Percentiles rank a stretch among this genome's conserved stretches.
Evolutionary conservation across 129 eudicot genomes (phyloP).

Genomic region (Silybum marianum): DNA sequence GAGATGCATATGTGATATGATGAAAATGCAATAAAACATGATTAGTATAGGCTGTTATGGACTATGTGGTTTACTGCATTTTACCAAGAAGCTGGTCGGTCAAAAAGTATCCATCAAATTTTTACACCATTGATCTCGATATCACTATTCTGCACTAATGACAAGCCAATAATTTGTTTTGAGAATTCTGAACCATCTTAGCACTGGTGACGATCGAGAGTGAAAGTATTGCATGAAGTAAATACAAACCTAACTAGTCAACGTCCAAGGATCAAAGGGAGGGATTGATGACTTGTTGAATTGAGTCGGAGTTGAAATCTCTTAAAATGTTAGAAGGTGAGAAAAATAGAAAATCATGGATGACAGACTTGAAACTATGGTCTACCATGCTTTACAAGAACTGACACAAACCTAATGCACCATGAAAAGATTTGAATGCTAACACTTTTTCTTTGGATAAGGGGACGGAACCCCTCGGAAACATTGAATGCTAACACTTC

Average conservation of each 20-base stretch:
- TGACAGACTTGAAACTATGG: neutral
- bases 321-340: neutral
- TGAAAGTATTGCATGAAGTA: neutral
- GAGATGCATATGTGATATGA: neutral
- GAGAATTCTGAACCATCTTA: neutral
- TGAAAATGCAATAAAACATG: neutral
- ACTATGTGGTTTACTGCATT: neutral
- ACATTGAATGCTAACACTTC: neutral
- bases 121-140: neutral
- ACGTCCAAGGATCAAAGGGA: neutral
- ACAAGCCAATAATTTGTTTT: neutral
- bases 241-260: neutral
- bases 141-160: neutral
- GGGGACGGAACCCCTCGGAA: neutral
- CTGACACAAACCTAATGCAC: neutral
- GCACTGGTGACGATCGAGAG: neutral
- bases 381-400: neutral
- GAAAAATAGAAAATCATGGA: neutral
- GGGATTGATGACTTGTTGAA: neutral
- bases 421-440: neutral
- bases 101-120: neutral
- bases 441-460: neutral
- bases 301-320: neutral
- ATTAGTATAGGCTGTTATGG: neutral
- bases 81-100: neutral